phyloP scores from a whole-genome alignment of 768 basidiomycete genomes.

The Dendrothele bispora region DNA sequence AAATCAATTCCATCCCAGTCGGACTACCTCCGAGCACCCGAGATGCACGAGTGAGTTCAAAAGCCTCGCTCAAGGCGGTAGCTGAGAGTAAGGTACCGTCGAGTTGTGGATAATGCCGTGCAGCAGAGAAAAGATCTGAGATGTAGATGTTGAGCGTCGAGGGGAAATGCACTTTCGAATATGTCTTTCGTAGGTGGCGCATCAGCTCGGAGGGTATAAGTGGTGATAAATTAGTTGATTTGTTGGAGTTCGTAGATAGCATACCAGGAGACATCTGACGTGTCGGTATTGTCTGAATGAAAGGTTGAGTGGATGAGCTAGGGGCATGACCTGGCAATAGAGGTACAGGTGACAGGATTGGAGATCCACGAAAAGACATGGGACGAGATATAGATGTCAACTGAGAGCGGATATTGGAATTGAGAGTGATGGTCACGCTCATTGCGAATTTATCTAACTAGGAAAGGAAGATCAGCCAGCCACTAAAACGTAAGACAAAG shows the following conservation, averaged over 20 bases:
- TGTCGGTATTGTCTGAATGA: slow-evolving; percentile 21
- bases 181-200: slow-evolving; percentile 26
- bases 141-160: slow-evolving; percentile 61
- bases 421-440: slow-evolving; percentile 61
- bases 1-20: slow-evolving; percentile 59
- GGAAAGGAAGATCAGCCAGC: slow-evolving; percentile 5
- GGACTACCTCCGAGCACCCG: slow-evolving; percentile 64
- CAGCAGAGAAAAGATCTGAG: slow-evolving; percentile 71
- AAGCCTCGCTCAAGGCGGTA: slow-evolving; percentile 60
- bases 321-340: slow-evolving; percentile 16
- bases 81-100: slow-evolving; percentile 70
- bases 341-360: slow-evolving; percentile 24
- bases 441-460: slow-evolving; percentile 81
- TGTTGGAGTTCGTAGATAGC: slow-evolving; percentile 27
- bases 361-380: slow-evolving; percentile 17
- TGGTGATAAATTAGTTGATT: slow-evolving; percentile 18
- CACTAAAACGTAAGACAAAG: slow-evolving; percentile 1
- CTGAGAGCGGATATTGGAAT: slow-evolving; percentile 34
- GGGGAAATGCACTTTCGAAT: slow-evolving; percentile 43
- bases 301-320: slow-evolving; percentile 16
- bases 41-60: slow-evolving; percentile 64
- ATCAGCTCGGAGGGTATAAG: slow-evolving; percentile 29
- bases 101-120: slow-evolving; percentile 67
- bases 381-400: slow-evolving; percentile 22
- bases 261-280: slow-evolving; percentile 7